Percentiles rank a stretch among this genome's conserved stretches.
phyloP scores from a whole-genome alignment of 1,284 basidiomycete species.

The Tilletia indica region DNA sequence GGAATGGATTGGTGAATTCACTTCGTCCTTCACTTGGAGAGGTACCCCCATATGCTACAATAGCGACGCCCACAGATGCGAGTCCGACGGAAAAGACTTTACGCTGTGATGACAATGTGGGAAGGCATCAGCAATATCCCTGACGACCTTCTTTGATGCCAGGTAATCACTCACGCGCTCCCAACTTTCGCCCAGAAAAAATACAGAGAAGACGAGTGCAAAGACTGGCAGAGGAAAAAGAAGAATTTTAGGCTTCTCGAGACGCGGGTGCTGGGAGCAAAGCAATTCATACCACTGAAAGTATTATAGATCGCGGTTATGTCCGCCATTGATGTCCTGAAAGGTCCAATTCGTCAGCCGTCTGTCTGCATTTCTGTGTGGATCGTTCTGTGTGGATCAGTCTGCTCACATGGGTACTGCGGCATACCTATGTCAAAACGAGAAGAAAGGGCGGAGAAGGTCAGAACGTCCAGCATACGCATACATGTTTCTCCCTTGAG shows the following conservation, averaged over 20 bases:
- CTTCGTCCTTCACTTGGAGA: slow-evolving; percentile 39
- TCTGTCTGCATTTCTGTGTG: too few species aligned
- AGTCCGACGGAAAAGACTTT: slow-evolving; percentile 50
- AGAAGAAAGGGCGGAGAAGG: neutral
- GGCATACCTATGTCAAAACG: slow-evolving; percentile 36
- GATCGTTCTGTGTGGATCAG: too few species aligned
- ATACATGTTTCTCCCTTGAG: neutral
- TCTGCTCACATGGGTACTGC: slow-evolving; percentile 40
- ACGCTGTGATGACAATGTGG: slow-evolving; percentile 16
- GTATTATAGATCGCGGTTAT: slow-evolving; percentile 56
- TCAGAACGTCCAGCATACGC: neutral
- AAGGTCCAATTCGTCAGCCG: neutral
- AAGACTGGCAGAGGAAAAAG: slow-evolving; percentile 35
- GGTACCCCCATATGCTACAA: slow-evolving; percentile 51
- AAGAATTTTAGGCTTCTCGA: neutral
- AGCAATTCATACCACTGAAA: slow-evolving; percentile 24
- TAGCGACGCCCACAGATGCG: slow-evolving; percentile 45
- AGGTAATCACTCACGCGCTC: slow-evolving; percentile 22
- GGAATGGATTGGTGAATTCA: slow-evolving; percentile 12
- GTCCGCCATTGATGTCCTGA: slow-evolving; percentile 51
- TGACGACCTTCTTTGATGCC: neutral
- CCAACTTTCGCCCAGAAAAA: slow-evolving; percentile 52
- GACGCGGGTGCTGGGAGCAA: neutral
- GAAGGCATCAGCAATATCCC: neutral
- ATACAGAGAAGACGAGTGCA: slow-evolving; percentile 54